phyloP scores from a whole-genome alignment of 208 protist species.

The Crithidia acanthocephali region DNA sequence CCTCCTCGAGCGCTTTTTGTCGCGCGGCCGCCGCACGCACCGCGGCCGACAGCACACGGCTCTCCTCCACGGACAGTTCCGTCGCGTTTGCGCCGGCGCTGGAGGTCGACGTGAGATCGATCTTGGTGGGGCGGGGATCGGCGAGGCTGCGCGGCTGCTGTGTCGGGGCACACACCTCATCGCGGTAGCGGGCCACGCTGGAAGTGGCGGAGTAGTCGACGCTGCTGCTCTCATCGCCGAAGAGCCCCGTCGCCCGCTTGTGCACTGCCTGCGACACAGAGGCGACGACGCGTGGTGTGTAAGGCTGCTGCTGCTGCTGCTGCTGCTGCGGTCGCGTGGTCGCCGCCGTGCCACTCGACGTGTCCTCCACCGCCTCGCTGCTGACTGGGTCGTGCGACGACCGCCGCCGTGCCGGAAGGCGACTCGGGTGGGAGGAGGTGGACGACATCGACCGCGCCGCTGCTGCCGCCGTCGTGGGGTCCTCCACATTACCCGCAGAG shows the following conservation, averaged over 20 bases:
- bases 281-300: constrained; percentile 1
- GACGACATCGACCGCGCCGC: neutral
- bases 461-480: neutral
- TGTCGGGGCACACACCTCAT: constrained; percentile 2
- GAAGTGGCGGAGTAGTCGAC: neutral
- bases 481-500: neutral
- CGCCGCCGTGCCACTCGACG: neutral
- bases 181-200: neutral
- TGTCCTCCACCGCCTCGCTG: neutral
- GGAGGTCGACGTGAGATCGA: constrained; percentile 1
- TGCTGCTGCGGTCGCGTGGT: neutral
- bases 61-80: constrained; percentile 15
- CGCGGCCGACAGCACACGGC: constrained; percentile 11
- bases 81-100: neutral
- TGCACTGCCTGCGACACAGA: neutral
- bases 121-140: neutral
- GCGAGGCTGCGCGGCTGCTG: constrained; percentile 6
- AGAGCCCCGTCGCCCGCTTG: neutral
- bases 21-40: constrained; percentile 17
- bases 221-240: neutral
- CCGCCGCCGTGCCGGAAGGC: constrained; percentile 2
- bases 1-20: constrained; percentile 2
- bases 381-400: neutral
- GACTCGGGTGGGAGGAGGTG: neutral
- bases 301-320: neutral